Evolutionary conservation across 2,329 filamentous ascomycete species (phyloP).

Genomic region (Alternaria brassicicola): DNA sequence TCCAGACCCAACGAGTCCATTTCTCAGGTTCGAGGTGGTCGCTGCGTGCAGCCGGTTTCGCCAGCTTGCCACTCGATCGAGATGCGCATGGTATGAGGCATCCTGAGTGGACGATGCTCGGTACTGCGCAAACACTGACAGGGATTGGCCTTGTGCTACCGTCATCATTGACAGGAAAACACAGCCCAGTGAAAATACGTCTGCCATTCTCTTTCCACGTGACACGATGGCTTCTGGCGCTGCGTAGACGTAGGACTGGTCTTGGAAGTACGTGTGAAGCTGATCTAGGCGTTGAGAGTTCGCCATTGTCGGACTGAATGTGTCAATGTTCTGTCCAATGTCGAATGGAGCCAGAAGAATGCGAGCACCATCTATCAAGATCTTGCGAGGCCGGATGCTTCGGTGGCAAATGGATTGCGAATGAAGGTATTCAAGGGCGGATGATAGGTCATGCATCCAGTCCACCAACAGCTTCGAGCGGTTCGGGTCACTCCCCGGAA

Average conservation of each 20-base stretch:
- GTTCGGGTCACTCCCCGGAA: slow-evolving; percentile 36
- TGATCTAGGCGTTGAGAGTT: slow-evolving; percentile 41
- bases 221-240: slow-evolving; percentile 48
- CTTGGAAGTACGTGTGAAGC: slow-evolving; percentile 39
- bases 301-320: slow-evolving; percentile 36
- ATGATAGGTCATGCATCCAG: slow-evolving; percentile 51
- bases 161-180: slow-evolving; percentile 50
- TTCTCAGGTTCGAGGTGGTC: slow-evolving; percentile 39
- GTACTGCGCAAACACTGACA: slow-evolving; percentile 44
- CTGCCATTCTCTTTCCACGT: slow-evolving; percentile 46
- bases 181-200: slow-evolving; percentile 50
- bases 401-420: slow-evolving; percentile 46
- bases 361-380: slow-evolving; percentile 45
- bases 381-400: slow-evolving; percentile 49
- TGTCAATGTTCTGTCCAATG: slow-evolving; percentile 38
- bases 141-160: slow-evolving; percentile 44
- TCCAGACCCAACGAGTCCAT: slow-evolving; percentile 37
- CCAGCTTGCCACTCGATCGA: slow-evolving; percentile 46
- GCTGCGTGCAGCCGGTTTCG: slow-evolving; percentile 40
- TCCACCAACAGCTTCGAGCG: slow-evolving; percentile 46
- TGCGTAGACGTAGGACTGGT: slow-evolving; percentile 47
- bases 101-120: slow-evolving; percentile 44
- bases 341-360: slow-evolving; percentile 48
- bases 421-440: slow-evolving; percentile 49
- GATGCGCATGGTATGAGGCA: slow-evolving; percentile 48